A percentile compares a stretch with the other conserved stretches of the same genome.
Conservation (phyloP, 371 early-diverging fungal genomes). For the Mucor saturninus region DNA sequence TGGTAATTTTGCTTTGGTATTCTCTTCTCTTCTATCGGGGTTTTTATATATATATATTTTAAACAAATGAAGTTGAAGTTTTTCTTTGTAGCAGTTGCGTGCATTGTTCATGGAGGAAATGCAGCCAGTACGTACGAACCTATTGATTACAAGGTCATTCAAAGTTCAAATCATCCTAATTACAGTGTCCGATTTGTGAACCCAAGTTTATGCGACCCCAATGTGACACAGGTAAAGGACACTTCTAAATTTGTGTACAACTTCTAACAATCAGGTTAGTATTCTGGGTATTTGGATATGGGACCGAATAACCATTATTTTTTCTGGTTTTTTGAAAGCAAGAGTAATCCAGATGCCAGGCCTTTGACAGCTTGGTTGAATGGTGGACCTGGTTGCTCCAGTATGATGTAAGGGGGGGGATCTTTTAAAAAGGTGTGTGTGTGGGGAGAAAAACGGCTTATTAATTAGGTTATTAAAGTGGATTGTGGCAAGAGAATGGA, state of each 20-base stretch:
- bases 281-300: conserved; percentile 68
- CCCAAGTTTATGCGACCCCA: conserved; percentile 33
- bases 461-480: conserved; percentile 47
- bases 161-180: not conserved
- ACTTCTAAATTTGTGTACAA: not conserved
- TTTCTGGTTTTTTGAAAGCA: conserved; percentile 91
- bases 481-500: conserved; percentile 82
- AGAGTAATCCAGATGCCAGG: conserved; percentile 59
- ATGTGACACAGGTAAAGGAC: conserved; percentile 34
- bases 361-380: conserved; percentile 77
- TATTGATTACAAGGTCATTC: conserved; percentile 1
- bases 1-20: not conserved
- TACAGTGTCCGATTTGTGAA: conserved; percentile 19
- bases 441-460: not conserved
- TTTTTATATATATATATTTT: not conserved
- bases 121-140: not conserved
- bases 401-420: conserved; percentile 46
- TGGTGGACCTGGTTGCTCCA: conserved; percentile 88
- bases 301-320: conserved; percentile 69
- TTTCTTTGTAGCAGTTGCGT: not conserved
- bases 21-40: not conserved
- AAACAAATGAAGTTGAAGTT: not conserved
- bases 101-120: not conserved
- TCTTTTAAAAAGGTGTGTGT: not conserved
- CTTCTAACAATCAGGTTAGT: conserved; percentile 13